These are phyloP conservation scores for Kwoniella shivajii DNA, from an alignment of 1,284 basidiomycete species.

Conservation along the genomic window DNA sequence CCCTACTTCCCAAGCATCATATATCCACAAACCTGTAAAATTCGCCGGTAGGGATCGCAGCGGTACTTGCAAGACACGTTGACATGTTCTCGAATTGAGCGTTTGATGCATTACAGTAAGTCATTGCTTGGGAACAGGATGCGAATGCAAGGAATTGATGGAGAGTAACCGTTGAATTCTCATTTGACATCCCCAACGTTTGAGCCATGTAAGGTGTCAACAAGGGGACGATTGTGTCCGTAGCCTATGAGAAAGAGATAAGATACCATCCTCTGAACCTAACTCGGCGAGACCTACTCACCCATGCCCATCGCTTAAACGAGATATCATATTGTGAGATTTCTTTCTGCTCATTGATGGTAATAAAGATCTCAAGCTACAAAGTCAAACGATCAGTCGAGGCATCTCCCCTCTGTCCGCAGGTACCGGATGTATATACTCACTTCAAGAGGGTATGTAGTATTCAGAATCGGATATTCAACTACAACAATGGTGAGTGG, in stretches of 20 bases:
- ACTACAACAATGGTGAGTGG: slow-evolving; percentile 1
- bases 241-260: slow-evolving; percentile 13
- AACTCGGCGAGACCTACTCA: not conserved
- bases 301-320: slow-evolving; percentile 36
- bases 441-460: slow-evolving; percentile 26
- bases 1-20: not conserved
- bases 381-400: not conserved
- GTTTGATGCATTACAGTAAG: slow-evolving; percentile 27
- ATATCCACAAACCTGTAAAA: slow-evolving; percentile 24
- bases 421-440: not conserved
- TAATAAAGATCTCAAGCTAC: slow-evolving; percentile 25
- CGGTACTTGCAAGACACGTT: slow-evolving; percentile 22
- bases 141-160: slow-evolving; percentile 24
- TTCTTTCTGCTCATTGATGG: slow-evolving; percentile 21
- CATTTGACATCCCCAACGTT: slow-evolving; percentile 4
- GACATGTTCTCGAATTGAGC: slow-evolving; percentile 26
- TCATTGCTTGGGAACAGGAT: slow-evolving; percentile 20
- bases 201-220: slow-evolving; percentile 34
- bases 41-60: slow-evolving; percentile 18
- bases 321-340: slow-evolving; percentile 26
- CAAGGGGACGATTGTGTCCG: slow-evolving; percentile 23
- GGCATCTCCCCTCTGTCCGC: not conserved
- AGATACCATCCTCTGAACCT: not conserved
- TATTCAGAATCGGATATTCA: slow-evolving; percentile 20
- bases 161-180: slow-evolving; percentile 17